Evolutionary conservation across 495 filamentous ascomycete genomes (phyloP).

Genomic region (Aspergillus diversus): DNA sequence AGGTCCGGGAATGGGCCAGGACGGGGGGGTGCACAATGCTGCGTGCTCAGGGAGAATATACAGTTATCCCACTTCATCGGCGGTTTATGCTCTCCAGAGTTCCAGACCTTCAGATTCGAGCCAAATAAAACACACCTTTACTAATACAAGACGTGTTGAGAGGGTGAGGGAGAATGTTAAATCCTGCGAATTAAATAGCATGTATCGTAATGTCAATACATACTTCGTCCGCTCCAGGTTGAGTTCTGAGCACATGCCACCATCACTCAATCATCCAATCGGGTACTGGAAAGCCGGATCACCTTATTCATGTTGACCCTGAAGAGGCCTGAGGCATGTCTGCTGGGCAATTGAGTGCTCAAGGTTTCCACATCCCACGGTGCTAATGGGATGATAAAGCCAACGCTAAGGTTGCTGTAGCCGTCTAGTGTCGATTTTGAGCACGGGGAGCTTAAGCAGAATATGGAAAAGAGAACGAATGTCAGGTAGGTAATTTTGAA

Average conservation of each 20-base stretch:
- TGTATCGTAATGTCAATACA: not conserved
- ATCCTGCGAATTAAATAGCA: not conserved
- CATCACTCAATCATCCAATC: not conserved
- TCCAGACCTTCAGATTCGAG: not conserved
- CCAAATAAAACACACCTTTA: not conserved
- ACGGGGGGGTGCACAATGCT: too few relatives aligned
- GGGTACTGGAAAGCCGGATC: constrained; percentile 6
- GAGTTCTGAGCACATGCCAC: not conserved
- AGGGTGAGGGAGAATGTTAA: not conserved
- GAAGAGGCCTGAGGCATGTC: too few relatives aligned
- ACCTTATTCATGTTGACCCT: not conserved
- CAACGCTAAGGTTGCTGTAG: too few relatives aligned
- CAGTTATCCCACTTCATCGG: not conserved
- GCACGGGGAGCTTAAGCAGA: too few relatives aligned
- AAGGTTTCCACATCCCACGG: not conserved
- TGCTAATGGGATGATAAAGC: not conserved
- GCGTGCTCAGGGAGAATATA: not conserved
- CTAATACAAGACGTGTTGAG: not conserved
- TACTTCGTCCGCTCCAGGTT: not conserved
- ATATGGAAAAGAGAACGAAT: too few relatives aligned
- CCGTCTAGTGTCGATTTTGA: too few relatives aligned
- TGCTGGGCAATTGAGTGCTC: not conserved
- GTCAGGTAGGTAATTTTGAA: too few relatives aligned
- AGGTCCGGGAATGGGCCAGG: not conserved
- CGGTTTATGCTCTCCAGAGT: not conserved